A percentile compares a stretch with the other conserved stretches of the same genome.
Conservation (phyloP, 2,329 filamentous ascomycete genomes). For the Tympanopsis confertula region DNA sequence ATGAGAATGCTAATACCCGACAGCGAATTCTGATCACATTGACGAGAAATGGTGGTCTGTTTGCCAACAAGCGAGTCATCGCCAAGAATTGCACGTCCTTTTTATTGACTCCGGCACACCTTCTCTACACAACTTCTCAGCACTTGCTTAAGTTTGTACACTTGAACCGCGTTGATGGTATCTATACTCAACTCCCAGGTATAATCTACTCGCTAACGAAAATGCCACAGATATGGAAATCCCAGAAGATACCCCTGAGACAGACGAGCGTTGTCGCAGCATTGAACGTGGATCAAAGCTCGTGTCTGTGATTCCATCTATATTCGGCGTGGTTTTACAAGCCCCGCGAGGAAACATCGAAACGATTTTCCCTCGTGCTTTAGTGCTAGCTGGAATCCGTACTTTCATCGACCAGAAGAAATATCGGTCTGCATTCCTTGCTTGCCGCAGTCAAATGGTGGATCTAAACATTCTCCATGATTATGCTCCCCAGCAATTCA, state of each 20-base stretch:
- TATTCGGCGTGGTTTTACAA: constrained; percentile 76
- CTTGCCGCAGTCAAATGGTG: constrained; percentile 84
- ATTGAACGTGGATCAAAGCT: constrained; percentile 82
- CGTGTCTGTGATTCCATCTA: constrained; percentile 79
- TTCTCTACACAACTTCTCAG: constrained; percentile 85
- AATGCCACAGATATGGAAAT: constrained; percentile 57
- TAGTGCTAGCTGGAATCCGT: constrained; percentile 84
- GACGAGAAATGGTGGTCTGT: constrained; percentile 66
- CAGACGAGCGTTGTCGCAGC: constrained; percentile 80
- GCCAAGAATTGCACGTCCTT: constrained; percentile 90
- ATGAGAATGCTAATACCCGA: background rate
- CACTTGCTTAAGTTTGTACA: constrained; percentile 93
- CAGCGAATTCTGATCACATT: constrained; percentile 33
- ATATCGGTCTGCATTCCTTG: constrained; percentile 73
- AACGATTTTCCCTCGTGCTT: constrained; percentile 82
- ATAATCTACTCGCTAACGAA: constrained; percentile 1
- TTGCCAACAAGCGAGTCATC: constrained; percentile 62
- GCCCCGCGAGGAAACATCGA: constrained; percentile 95
- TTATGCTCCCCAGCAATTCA: constrained; percentile 77
- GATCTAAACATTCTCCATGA: constrained; percentile 98
- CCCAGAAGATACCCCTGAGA: constrained; percentile 78
- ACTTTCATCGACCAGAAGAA: constrained; percentile 68
- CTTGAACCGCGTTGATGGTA: constrained; percentile 55
- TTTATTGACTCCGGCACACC: constrained; percentile 64
- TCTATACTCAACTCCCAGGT: constrained; percentile 6